Base-by-base conservation (phyloP, 305 asterid genomes). In the Solanum hybrid region DNA sequence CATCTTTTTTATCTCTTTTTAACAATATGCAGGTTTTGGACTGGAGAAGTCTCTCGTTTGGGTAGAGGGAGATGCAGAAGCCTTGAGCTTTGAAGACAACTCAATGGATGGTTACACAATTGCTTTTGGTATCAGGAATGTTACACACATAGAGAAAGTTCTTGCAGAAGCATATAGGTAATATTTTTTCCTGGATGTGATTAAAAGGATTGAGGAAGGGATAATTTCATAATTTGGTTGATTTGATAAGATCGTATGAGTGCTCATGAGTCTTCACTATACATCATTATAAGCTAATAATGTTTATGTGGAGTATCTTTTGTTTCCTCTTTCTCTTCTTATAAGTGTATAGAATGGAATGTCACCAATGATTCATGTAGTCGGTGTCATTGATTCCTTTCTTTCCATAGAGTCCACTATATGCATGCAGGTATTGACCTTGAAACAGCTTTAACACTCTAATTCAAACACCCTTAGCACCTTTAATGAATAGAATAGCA, bases 1-100 rank as follows among this genome's bases (percentile, higher is more conserved):
- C 31, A 22, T 79, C 45, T 39, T 39, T 27, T 37, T 29, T 2
- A 34, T 72, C 36, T 39, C 0, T 76, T 31, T 79, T 41, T 57
- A 45, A 29, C 61, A 88, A 41, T 81, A 88, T 89, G 70, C 88
- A 97, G 98, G 98, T 90, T 89, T 94, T 86, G 93, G 93, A 41
- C 93, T 90, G 70, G 92, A 93, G 87, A 93, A 90, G 90, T 94
- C 99, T 82, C 98, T 97, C 86, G 65, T 93, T 89, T 97, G 99
- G 99, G 97, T 95, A 70, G 98, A 96, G 90, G 99, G 99, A 92
- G 98, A 97, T 92, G 99, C 99, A 9, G 99, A 97, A 92, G 93
- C 95, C 93, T 92, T 97, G 88, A 92, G 93, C 39, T 96, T 96
- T 82, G 97, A 92, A 88, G 98, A 95, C 89, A 81, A 92, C 76